Evolutionary conservation across 257 asterid genomes (phyloP).

Genomic region (Lithospermum erythrorhizon): DNA sequence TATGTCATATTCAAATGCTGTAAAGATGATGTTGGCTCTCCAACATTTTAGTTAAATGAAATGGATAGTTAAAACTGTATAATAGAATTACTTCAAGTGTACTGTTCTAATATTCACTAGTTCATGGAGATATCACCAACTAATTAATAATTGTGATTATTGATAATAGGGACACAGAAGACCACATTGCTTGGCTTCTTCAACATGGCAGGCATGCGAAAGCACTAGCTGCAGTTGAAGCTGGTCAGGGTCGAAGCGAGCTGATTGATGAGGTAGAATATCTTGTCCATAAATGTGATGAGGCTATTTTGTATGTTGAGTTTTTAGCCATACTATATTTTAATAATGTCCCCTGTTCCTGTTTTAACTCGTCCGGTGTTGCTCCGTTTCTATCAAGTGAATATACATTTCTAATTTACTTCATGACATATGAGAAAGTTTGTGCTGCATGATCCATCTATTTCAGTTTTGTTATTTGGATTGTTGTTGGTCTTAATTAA

Average conservation of each 20-base stretch:
- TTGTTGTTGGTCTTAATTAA: not conserved
- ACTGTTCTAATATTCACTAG: not conserved
- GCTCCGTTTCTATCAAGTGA: not conserved
- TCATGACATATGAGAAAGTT: not conserved
- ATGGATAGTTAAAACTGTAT: too few relatives aligned
- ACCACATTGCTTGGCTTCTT: conserved; percentile 97
- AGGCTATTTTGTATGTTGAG: not conserved
- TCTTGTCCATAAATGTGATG: not conserved
- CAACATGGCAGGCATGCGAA: conserved; percentile 91
- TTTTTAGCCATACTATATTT: not conserved
- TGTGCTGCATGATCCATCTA: not conserved
- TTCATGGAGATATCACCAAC: not conserved
- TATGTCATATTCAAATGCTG: too few relatives aligned
- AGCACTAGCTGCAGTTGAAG: conserved; percentile 97
- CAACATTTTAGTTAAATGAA: too few relatives aligned
- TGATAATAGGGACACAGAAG: conserved; percentile 85
- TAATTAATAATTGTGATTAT: conserved; percentile 11
- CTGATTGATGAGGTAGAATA: conserved; percentile 76
- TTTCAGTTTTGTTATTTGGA: not conserved
- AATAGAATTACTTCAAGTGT: not conserved
- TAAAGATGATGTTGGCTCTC: too few relatives aligned
- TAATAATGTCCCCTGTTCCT: not conserved
- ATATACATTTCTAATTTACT: not conserved
- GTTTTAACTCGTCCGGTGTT: not conserved
- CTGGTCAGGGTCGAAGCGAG: conserved; percentile 91